Conservation (phyloP, 2,329 filamentous ascomycete genomes). For the Colletotrichum sp. region DNA sequence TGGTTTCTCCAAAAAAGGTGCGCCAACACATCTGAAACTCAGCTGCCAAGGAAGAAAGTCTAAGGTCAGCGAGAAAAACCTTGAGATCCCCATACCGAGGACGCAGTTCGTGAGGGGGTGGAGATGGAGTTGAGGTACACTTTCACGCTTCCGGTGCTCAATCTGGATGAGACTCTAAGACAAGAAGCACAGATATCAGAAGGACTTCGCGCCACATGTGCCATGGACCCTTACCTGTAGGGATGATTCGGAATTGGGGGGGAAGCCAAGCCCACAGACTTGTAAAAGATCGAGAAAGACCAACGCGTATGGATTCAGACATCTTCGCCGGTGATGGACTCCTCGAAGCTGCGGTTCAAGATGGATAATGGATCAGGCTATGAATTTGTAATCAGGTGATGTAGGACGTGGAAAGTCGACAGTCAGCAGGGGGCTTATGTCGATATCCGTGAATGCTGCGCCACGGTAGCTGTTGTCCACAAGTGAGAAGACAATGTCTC, state of each 20-base stretch:
- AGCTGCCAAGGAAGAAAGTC: too few relatives aligned
- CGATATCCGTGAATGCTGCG: background rate
- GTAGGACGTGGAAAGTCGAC: background rate
- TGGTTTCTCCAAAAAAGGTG: too few relatives aligned
- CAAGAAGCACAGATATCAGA: too few relatives aligned
- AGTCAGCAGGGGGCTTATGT: background rate
- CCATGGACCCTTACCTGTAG: background rate
- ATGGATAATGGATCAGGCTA: background rate
- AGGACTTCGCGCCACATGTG: background rate
- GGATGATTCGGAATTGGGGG: background rate
- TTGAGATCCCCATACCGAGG: too few relatives aligned
- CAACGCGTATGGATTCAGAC: background rate
- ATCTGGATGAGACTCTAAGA: too few relatives aligned
- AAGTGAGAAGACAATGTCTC: too few relatives aligned
- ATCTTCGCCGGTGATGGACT: background rate
- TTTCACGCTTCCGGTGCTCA: too few relatives aligned
- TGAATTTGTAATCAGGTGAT: background rate
- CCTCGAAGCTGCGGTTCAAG: too few relatives aligned
- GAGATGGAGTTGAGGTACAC: too few relatives aligned
- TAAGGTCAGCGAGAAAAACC: too few relatives aligned
- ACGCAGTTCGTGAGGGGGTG: too few relatives aligned
- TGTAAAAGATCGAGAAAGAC: background rate
- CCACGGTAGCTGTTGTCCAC: background rate
- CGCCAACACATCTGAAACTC: too few relatives aligned
- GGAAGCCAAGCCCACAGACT: background rate